These are phyloP conservation scores for Colletotrichum sp. DNA, from an alignment of 2,329 filamentous ascomycete species.

Conservation along the genomic window DNA sequence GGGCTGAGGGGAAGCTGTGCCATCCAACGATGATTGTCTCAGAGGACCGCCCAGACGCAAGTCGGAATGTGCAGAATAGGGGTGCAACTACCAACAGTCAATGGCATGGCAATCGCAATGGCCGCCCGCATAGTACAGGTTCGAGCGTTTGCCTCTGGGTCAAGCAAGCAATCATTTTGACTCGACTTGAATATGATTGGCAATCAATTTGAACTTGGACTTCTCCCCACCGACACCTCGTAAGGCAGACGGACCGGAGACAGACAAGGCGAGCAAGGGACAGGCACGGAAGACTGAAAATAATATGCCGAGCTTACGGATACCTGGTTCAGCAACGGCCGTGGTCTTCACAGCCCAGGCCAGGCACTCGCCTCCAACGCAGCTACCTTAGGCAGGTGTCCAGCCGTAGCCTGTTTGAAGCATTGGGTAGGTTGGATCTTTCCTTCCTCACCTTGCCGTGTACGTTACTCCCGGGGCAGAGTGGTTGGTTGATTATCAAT, in stretches of 20 bases:
- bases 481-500: conserved; percentile 20
- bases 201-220: neutral
- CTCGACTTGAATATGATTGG: neutral
- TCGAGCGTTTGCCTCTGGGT: conserved; percentile 1
- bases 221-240: neutral
- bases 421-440: neutral
- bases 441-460: neutral
- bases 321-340: neutral
- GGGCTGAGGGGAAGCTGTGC: neutral
- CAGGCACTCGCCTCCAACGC: neutral
- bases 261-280: neutral
- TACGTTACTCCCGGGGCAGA: neutral
- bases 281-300: neutral
- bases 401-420: neutral
- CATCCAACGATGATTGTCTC: conserved; percentile 5
- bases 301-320: conserved; percentile 1
- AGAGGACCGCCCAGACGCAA: conserved; percentile 1
- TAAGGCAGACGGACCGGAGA: neutral
- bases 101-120: neutral
- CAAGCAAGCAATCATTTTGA: neutral
- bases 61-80: conserved; percentile 3
- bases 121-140: neutral
- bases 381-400: neutral
- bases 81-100: neutral
- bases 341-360: neutral